These are phyloP conservation scores for Tillandsia leiboldiana DNA, from an alignment of 176 grass and related monocot species.

Conservation along the genomic window DNA sequence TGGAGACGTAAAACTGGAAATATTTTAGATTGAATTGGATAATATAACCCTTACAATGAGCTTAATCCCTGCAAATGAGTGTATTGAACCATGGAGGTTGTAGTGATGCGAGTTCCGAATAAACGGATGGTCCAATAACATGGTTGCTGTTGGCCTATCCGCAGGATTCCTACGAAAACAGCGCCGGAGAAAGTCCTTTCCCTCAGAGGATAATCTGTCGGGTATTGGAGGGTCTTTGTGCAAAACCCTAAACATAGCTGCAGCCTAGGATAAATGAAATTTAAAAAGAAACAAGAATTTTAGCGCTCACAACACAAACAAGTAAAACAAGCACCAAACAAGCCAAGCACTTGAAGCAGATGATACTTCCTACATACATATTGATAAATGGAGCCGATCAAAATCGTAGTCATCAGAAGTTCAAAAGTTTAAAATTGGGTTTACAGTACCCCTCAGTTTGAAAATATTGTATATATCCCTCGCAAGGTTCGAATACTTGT, in stretches of 20 bases:
- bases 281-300: not conserved
- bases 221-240: conserved; percentile 53
- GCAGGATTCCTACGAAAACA: conserved; percentile 82
- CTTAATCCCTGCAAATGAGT: conserved; percentile 42
- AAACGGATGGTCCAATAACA: conserved; percentile 34
- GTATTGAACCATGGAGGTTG: conserved; percentile 36
- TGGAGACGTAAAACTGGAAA: not conserved
- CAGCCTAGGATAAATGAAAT: conserved; percentile 40
- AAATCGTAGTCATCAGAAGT: too few relatives aligned
- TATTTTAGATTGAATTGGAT: not conserved
- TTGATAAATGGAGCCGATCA: too few relatives aligned
- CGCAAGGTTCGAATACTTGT: too few relatives aligned
- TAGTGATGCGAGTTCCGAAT: conserved; percentile 31
- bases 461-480: too few relatives aligned
- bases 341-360: too few relatives aligned
- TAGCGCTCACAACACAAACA: too few relatives aligned
- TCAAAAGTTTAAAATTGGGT: too few relatives aligned
- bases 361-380: too few relatives aligned
- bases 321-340: too few relatives aligned
- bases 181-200: conserved; percentile 67
- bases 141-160: conserved; percentile 48
- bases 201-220: conserved; percentile 52
- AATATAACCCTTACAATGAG: conserved; percentile 35
- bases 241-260: conserved; percentile 88
- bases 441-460: too few relatives aligned